These are phyloP conservation scores for Eutrema heterophyllum DNA, from an alignment of 345 rosid genomes.

Conservation along the genomic window DNA sequence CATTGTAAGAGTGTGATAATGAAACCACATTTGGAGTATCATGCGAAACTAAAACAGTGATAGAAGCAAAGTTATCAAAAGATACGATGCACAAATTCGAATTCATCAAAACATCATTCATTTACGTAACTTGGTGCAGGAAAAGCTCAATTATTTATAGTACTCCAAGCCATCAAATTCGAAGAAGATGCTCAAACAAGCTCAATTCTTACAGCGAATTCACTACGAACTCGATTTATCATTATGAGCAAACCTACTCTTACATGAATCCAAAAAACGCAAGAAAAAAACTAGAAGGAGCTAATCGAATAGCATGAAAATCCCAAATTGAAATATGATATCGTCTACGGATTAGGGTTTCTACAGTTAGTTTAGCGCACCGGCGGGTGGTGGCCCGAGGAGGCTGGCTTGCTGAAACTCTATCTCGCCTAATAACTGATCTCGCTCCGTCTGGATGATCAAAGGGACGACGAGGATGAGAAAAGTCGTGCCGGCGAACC, in stretches of 20 bases:
- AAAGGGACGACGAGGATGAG: conserved; percentile 65
- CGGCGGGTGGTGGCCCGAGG: conserved; percentile 49
- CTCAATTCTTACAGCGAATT: not conserved
- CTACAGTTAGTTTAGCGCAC: not conserved
- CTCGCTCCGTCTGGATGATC: conserved; percentile 63
- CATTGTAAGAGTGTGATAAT: too few relatives aligned
- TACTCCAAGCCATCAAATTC: too few relatives aligned
- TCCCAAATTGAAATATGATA: not conserved
- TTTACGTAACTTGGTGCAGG: not conserved
- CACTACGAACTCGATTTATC: not conserved
- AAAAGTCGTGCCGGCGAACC: conserved; percentile 76
- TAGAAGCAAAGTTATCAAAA: too few relatives aligned
- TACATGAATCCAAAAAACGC: not conserved
- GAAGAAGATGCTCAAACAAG: not conserved
- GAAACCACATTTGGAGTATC: too few relatives aligned
- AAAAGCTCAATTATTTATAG: too few relatives aligned
- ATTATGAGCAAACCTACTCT: not conserved
- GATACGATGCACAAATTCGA: not conserved
- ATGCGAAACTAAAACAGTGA: too few relatives aligned
- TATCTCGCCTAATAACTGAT: conserved; percentile 57
- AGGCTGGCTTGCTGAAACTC: conserved; percentile 70
- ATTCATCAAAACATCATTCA: not conserved
- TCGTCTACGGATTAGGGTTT: not conserved
- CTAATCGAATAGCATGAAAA: not conserved
- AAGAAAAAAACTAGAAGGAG: not conserved